Base-by-base conservation (phyloP, 2,329 filamentous ascomycete species). In the Tolypocladium pustulatum region DNA sequence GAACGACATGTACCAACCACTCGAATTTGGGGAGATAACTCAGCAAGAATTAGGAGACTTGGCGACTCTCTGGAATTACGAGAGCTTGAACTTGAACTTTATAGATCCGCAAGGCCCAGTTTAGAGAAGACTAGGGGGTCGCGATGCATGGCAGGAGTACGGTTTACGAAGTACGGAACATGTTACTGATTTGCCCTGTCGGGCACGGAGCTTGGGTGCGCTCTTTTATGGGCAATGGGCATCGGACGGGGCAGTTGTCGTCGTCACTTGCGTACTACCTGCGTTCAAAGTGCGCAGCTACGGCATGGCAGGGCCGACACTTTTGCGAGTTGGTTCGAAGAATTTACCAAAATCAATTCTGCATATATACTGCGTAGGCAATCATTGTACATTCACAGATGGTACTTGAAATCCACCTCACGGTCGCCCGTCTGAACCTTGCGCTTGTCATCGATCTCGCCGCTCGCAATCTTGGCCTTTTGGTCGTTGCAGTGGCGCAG, bases 401-500 rank as follows among this genome's bases (percentile, higher is more conserved):
- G 75, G 63, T 80, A 81, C 49, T 70, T 73, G 60, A 80, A 81
- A 57, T 79, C 77, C 57, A 79, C 59, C 40, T 72, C 78, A 25
- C 72, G 65, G 61, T 81, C 78, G 2, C 78, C 78, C 0, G 75
- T 78, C 63, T 67, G 75, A 1, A 79, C 71, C 57, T 72, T 74
- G 54, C 78, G 68, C 41, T 61, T 73, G 61, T 81, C 78, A 58
- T 75, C 72, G 15, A 69, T 69, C 59, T 77, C 71, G 0, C 77
- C 77, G 25, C 57, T 71, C 2, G 66, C 64, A 75, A 66, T 65
- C 55, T 55, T 61, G 17, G 54, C 75, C 63, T 70, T 71, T 38
- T 71, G 65, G 63, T 76, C 77, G 58, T 79, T 80, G 61, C 73
- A 70, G 22, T 66, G 66, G 4, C 71, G 69, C 55, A 81, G 64